Conservation (phyloP, 106 monocot genomes). For the Xerophyta viscosa region DNA sequence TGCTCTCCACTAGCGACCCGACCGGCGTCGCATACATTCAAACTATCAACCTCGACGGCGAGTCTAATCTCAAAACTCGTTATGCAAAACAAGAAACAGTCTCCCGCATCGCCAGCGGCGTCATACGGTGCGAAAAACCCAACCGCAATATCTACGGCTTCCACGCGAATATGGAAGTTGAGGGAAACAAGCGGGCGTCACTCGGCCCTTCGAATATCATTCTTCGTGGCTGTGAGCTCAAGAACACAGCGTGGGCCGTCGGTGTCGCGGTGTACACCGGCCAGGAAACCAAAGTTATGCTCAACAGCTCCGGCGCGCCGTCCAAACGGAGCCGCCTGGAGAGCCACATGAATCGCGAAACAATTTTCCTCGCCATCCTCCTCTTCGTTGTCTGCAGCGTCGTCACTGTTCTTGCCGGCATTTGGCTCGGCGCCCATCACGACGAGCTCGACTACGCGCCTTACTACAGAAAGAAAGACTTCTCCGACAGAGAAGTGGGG, state of each 20-base stretch:
- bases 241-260: conserved; percentile 64
- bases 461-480: conserved; percentile 25
- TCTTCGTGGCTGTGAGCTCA: conserved; percentile 77
- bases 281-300: conserved; percentile 78
- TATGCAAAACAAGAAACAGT: conserved; percentile 68
- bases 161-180: conserved; percentile 53
- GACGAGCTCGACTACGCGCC: conserved; percentile 21
- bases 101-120: background rate
- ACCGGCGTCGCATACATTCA: conserved; percentile 88
- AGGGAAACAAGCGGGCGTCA: conserved; percentile 40
- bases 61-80: conserved; percentile 91
- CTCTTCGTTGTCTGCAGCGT: conserved; percentile 44
- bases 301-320: conserved; percentile 73
- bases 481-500: conserved; percentile 4
- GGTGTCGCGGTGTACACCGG: conserved; percentile 70
- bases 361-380: conserved; percentile 45
- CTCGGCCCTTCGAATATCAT: conserved; percentile 65
- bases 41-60: conserved; percentile 91
- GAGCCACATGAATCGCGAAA: conserved; percentile 89
- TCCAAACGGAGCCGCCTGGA: conserved; percentile 81
- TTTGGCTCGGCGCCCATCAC: conserved; percentile 24
- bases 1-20: conserved; percentile 73
- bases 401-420: conserved; percentile 25
- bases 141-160: conserved; percentile 80
- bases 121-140: conserved; percentile 46